phyloP scores from a whole-genome alignment of 164 flowering plant genomes.

The Taxillus chinensis region DNA sequence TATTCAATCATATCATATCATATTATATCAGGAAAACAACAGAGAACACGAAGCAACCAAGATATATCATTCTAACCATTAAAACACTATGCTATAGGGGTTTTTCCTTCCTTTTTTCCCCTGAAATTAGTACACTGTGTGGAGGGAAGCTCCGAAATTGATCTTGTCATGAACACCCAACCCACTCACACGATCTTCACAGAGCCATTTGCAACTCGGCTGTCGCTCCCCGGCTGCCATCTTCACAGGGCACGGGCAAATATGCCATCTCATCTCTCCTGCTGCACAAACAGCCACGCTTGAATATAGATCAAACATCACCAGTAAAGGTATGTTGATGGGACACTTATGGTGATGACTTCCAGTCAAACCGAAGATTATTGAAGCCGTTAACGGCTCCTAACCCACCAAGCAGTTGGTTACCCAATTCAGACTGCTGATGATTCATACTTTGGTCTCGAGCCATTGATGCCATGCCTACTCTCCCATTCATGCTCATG shows the following conservation, averaged over 20 bases:
- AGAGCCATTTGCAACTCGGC: no score
- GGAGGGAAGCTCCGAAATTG: conserved; percentile 14
- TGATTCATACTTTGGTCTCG: conserved; percentile 50
- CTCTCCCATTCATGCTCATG: conserved; percentile 55
- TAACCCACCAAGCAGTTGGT: conserved; percentile 59
- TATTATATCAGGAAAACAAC: conserved; percentile 7
- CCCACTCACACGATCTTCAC: no score
- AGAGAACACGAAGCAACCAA: conserved; percentile 3
- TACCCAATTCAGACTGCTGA: conserved; percentile 60
- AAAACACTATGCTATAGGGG: conserved; percentile 24
- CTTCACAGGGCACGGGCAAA: conserved; percentile 9
- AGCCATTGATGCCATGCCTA: conserved; percentile 36
- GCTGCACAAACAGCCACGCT: conserved; percentile 23
- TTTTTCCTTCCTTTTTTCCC: conserved; percentile 11
- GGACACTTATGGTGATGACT: conserved; percentile 44
- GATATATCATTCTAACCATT: conserved; percentile 24
- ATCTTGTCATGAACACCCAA: no score
- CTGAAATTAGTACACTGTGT: conserved; percentile 36
- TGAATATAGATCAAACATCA: not conserved
- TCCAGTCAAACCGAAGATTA: conserved; percentile 88
- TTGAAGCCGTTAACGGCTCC: conserved; percentile 71
- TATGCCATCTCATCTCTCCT: conserved; percentile 10
- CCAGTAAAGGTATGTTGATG: not conserved
- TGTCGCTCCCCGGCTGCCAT: not conserved
- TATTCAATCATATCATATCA: conserved; percentile 1